Evolutionary conservation across 1,284 basidiomycete genomes (phyloP).

Genomic region (Tranzscheliella williamsii): DNA sequence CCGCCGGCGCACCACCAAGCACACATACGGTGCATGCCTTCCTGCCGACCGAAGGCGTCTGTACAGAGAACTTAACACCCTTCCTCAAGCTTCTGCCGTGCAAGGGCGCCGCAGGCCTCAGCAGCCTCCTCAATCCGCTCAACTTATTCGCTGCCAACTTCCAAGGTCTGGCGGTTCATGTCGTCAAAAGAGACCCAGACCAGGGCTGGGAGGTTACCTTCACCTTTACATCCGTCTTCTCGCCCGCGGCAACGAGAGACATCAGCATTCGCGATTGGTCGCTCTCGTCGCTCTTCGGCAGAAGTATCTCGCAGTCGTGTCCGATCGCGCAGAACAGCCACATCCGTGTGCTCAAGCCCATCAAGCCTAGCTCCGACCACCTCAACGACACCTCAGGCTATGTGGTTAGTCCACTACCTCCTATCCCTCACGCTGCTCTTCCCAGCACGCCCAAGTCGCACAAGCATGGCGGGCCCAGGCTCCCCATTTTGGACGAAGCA

Average conservation of each 20-base stretch:
- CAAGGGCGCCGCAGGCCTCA: constrained; percentile 82
- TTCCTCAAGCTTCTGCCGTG: constrained; percentile 93
- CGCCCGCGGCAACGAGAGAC: constrained; percentile 65
- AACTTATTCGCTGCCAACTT: constrained; percentile 82
- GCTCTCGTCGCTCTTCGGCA: constrained; percentile 34
- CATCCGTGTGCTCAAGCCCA: constrained; percentile 32
- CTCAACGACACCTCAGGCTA: constrained; percentile 1
- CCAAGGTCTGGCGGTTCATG: constrained; percentile 80
- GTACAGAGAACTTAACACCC: constrained; percentile 95
- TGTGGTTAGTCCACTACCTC: constrained; percentile 10
- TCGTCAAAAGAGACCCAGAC: background rate
- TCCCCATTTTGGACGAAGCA: constrained; percentile 8
- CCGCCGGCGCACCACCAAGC: background rate
- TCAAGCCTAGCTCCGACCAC: background rate
- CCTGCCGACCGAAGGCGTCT: constrained; percentile 62
- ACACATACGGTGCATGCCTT: constrained; percentile 25
- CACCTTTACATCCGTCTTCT: constrained; percentile 78
- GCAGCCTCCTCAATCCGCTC: constrained; percentile 81
- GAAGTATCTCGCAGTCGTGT: constrained; percentile 20
- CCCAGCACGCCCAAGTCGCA: background rate
- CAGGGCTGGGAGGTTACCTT: constrained; percentile 69
- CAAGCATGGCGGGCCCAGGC: background rate
- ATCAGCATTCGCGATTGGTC: constrained; percentile 34
- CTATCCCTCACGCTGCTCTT: constrained; percentile 1
- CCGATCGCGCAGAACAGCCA: constrained; percentile 34